Evolutionary conservation across 2,329 filamentous ascomycete genomes (phyloP).

Genomic region (Curvularia eragrostidis): DNA sequence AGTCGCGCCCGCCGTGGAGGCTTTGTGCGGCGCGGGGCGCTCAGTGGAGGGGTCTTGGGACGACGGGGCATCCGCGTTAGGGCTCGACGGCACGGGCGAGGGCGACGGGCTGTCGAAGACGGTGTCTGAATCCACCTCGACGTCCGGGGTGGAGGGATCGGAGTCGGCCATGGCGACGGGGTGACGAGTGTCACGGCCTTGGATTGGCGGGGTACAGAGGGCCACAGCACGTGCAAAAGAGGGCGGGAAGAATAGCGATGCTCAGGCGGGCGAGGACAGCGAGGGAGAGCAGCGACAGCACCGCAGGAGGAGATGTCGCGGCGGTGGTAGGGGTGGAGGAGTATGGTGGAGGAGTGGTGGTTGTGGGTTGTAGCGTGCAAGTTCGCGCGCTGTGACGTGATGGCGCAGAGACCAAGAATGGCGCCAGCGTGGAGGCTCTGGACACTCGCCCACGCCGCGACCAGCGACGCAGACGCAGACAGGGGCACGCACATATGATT

Average conservation of each 20-base stretch:
- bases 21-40: constrained; percentile 64
- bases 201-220: constrained; percentile 28
- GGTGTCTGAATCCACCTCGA: constrained; percentile 41
- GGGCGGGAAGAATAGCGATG: constrained; percentile 17
- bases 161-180: constrained; percentile 38
- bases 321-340: constrained; percentile 20
- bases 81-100: constrained; percentile 34
- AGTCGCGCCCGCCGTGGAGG: constrained; percentile 60
- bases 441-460: no score
- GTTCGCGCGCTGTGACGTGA: constrained; percentile 27
- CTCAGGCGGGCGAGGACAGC: constrained; percentile 10
- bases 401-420: constrained; percentile 25
- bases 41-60: constrained; percentile 36
- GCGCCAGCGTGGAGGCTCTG: constrained; percentile 18
- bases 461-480: neutral
- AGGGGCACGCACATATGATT: neutral
- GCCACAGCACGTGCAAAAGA: constrained; percentile 7
- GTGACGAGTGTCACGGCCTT: constrained; percentile 14
- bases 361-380: constrained; percentile 30
- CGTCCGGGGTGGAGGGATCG: constrained; percentile 39
- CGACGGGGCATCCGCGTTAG: constrained; percentile 24
- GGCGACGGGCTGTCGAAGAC: constrained; percentile 44
- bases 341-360: constrained; percentile 27
- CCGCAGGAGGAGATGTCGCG: constrained; percentile 18
- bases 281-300: constrained; percentile 23